These are phyloP conservation scores for Paramecium tetraurelia DNA, from an alignment of 73 alveolate species.

Conservation along the genomic window DNA sequence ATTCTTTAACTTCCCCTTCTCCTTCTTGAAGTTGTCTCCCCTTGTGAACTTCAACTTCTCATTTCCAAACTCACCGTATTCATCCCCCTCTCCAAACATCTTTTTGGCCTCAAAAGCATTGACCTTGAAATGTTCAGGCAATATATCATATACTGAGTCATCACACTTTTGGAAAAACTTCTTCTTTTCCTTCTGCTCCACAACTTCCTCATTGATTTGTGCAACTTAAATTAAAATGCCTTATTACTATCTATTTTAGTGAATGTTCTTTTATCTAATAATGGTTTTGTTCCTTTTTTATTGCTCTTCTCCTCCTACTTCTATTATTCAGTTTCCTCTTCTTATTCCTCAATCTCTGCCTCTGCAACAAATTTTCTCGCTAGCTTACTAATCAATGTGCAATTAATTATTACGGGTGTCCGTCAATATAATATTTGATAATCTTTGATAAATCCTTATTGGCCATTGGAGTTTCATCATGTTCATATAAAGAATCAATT, in stretches of 20 bases:
- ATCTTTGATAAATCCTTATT: not conserved
- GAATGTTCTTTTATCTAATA: not conserved
- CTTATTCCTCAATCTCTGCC: not conserved
- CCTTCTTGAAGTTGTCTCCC: constrained; percentile 73
- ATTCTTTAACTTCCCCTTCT: constrained; percentile 74
- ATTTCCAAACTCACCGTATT: constrained; percentile 68
- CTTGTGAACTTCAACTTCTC: constrained; percentile 58
- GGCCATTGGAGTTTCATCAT: constrained; percentile 31
- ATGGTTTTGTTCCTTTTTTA: not conserved
- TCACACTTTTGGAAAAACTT: constrained; percentile 13
- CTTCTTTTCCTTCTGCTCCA: not conserved
- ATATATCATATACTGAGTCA: not conserved
- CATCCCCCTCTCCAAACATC: constrained; percentile 77
- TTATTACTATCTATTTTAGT: not conserved
- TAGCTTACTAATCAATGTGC: not conserved
- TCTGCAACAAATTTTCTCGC: not conserved
- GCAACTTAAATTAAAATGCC: not conserved
- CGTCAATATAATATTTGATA: not conserved
- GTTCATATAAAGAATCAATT: constrained; percentile 17
- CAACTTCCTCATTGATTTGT: not conserved
- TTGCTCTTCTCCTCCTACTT: not conserved
- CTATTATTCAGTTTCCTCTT: not conserved
- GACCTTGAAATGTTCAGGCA: not conserved
- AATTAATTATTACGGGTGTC: not conserved
- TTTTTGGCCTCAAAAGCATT: constrained; percentile 64